Evolutionary conservation across 345 rosid genomes (phyloP).

Genomic region (Heritiera fomes): DNA sequence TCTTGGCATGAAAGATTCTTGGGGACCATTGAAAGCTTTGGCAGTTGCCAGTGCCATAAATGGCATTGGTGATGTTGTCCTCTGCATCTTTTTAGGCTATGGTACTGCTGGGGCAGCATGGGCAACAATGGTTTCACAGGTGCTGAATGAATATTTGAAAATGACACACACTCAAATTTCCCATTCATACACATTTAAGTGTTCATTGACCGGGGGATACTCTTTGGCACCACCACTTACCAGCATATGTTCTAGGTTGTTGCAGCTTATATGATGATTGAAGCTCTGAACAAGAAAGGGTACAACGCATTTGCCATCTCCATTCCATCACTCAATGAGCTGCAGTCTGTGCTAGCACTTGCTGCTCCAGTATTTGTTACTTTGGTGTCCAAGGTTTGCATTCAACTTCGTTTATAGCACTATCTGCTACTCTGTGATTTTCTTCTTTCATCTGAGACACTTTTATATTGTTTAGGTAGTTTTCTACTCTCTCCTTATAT

Average conservation of each 20-base stretch:
- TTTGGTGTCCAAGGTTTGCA: conserved; percentile 58
- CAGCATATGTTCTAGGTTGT: conserved; percentile 51
- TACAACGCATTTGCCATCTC: conserved; percentile 62
- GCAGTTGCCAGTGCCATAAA: conserved; percentile 74
- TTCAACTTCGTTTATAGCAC: conserved; percentile 13
- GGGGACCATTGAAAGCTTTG: conserved; percentile 96
- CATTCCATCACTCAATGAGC: conserved; percentile 62
- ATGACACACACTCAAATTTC: neutral
- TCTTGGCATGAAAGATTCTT: conserved; percentile 94
- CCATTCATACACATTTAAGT: neutral
- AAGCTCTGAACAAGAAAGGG: conserved; percentile 73
- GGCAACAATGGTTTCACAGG: conserved; percentile 91
- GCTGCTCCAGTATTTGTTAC: conserved; percentile 75
- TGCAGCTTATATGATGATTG: conserved; percentile 90
- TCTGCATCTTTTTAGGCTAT: conserved; percentile 75
- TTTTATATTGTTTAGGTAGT: conserved; percentile 56
- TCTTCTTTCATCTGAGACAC: conserved; percentile 22
- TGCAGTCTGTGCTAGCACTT: conserved; percentile 54
- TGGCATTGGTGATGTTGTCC: conserved; percentile 71
- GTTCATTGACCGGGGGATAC: neutral
- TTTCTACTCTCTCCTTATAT: conserved; percentile 73
- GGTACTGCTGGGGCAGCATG: conserved; percentile 97
- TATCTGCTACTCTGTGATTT: conserved; percentile 10
- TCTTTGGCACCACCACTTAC: conserved; percentile 11
- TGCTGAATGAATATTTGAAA: conserved; percentile 22